Conservation (phyloP, 2,329 filamentous ascomycete genomes). For the Neopestalotiopsis sp. region DNA sequence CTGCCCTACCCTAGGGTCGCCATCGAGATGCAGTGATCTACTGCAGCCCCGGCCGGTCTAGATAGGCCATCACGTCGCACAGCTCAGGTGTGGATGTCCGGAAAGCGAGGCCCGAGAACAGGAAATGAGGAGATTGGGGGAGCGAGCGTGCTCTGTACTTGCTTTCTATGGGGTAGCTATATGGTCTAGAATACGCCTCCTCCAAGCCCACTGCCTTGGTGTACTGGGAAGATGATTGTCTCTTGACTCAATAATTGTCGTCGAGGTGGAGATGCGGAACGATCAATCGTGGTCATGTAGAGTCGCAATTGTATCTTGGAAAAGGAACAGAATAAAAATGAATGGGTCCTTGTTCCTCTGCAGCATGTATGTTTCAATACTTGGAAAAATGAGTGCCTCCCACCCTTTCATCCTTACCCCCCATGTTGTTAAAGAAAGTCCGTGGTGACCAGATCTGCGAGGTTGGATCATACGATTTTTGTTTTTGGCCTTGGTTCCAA, state of each 20-base stretch:
- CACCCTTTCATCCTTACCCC: no score
- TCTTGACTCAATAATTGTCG: background rate
- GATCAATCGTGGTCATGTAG: background rate
- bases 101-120: background rate
- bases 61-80: background rate
- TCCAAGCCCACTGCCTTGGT: background rate
- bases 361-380: constrained; percentile 12
- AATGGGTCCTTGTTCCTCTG: background rate
- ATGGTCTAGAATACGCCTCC: background rate
- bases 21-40: background rate
- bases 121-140: background rate
- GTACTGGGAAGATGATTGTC: background rate
- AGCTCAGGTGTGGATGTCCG: background rate
- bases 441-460: constrained; percentile 11
- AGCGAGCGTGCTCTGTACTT: no score
- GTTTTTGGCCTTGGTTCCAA: background rate
- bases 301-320: background rate
- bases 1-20: background rate
- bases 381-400: background rate
- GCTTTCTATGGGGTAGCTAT: background rate
- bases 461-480: constrained; percentile 9
- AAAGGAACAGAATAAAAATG: background rate
- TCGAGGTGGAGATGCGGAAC: background rate
- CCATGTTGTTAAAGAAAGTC: background rate
- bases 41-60: background rate